Base-by-base conservation (phyloP, 352 stramenopile species). In the Globisporangium mamillatum region DNA sequence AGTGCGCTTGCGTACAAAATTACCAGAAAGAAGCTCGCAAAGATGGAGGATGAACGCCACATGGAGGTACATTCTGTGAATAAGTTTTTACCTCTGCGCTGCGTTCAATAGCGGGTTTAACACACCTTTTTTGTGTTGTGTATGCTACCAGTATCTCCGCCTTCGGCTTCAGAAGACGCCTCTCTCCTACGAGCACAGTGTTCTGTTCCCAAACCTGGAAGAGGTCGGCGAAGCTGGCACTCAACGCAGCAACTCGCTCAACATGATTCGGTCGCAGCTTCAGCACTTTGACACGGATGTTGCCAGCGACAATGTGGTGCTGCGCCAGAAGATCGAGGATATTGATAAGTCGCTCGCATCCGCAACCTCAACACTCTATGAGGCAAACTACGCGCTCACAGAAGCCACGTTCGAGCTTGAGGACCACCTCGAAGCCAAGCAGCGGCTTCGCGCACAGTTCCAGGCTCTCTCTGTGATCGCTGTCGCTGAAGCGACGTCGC, bases 241-340 rank as follows among this genome's bases (percentile, higher is more conserved):
- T 55, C 86, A 36, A 18, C 38, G 38, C 70, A 75, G 29, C 75
- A 84, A 27, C 5, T 69, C 77, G 22, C 67, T 93, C 12, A 75
- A 84, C 52, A 57, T 81, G 14, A 92, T 95, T 52, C 85, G 88
- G 3, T 72, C 71, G 0, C 80, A 91, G 44, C 73, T 95, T 2
- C 62, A 80, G 18, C 73, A 77, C 25, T 87, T 91, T 25, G 88
- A 95, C 60, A 73, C 66, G 0, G 77, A 87, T 59, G 76, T 92
- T n/a, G 83, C 84, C n/a, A 82, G 73, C 55, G 88, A 95, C 56
- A 91, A 83, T 4, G 71, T 75, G 27, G 78, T 91, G 3, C 68
- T 95, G 16, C 88, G 89, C 24, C 73, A 79, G 1, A 95, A 95
- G 68, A 93, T 93, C 63, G 88, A 94, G 52, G 68, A 59, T n/a